Evolutionary conservation across 208 protist genomes (phyloP).

Genomic region (Wallacemonas sp.): DNA sequence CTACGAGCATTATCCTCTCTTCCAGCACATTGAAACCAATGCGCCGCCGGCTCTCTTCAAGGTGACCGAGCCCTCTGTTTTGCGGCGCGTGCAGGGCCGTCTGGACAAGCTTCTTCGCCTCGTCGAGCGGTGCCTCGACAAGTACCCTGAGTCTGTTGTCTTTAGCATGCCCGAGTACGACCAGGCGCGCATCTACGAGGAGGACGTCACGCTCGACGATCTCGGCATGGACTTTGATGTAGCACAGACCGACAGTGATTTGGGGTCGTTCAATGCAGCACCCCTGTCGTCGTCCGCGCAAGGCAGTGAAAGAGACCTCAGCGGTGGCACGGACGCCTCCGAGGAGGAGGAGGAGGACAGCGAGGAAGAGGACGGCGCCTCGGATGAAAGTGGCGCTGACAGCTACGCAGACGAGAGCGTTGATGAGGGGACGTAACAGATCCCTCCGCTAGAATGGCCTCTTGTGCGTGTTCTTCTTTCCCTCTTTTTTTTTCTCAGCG

Average conservation of each 20-base stretch:
- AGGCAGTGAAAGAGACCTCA: not conserved
- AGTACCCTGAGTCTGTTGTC: slow-evolving; percentile 37
- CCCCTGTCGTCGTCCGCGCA: not conserved
- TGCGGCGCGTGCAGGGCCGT: slow-evolving; percentile 51
- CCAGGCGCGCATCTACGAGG: slow-evolving; percentile 54
- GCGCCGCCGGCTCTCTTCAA: slow-evolving; percentile 42
- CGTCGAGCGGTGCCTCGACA: slow-evolving; percentile 44
- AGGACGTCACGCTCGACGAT: slow-evolving; percentile 34
- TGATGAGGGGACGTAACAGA: not conserved
- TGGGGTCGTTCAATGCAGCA: no score
- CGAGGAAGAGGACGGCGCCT: not conserved
- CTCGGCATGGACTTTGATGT: slow-evolving; percentile 1
- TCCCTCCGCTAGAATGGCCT: no score
- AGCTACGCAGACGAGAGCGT: not conserved
- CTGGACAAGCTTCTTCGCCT: slow-evolving; percentile 65
- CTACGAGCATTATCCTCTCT: slow-evolving; percentile 36
- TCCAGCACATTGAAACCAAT: slow-evolving; percentile 23
- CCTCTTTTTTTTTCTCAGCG: not conserved
- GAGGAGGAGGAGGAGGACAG: slow-evolving; percentile 1
- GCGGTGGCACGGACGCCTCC: not conserved
- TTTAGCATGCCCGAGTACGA: slow-evolving; percentile 75
- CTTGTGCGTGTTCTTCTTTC: not conserved
- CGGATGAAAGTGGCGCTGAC: no score
- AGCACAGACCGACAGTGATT: not conserved
- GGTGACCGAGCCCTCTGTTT: slow-evolving; percentile 40